Base-by-base conservation (phyloP, 2,329 filamentous ascomycete genomes). In the Calonectria pseudoreteaudii region DNA sequence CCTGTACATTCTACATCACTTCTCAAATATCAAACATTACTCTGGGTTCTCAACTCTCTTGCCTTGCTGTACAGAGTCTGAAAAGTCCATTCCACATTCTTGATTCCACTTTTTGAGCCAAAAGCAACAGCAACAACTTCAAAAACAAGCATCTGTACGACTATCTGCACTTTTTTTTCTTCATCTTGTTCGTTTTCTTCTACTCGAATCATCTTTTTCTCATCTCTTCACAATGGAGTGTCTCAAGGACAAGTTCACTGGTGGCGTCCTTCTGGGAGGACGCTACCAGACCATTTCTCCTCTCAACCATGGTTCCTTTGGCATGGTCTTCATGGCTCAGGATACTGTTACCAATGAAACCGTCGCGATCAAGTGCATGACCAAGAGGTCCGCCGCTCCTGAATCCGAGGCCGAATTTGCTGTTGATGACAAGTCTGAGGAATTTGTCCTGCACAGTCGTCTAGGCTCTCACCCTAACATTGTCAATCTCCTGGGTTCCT, bases 241-340 rank as follows among this genome's bases (percentile, higher is more conserved):
- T 89, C 91, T 98, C 89, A 92, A 93, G 87, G 92, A 95, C 86
- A 90, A 92, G 83, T 97, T 98, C 87, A 88, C 92, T 82, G 89
- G 92, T 85, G 95, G 94, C 85, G 91, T 94, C 86, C 87, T 98
- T 83, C 92, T 98, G 83, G 93, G 94, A 84, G 95, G 95, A 85
- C 96, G 97, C 79, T 99, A 97, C 85, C 90, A 94, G 86, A 98
- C 96, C 71, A 90, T 98, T 82, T 94, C 96, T 79, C 96, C 97
- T 72, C 94, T 99, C 87, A 99, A 99, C 84, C 95, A 98, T 90
- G 97, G 97, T 80, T 98, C 97, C 70, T 99, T 98, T 83, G 97
- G 97, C 83, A 97, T 98, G 95, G 97, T 99, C 81, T 98, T 98
- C 86, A 93, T 95, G 86, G 97, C 96, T 74, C 93, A 90, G 84